These are phyloP conservation scores for Mallotus japonicus DNA, from an alignment of 441 rosid genomes.

Conservation along the genomic window DNA sequence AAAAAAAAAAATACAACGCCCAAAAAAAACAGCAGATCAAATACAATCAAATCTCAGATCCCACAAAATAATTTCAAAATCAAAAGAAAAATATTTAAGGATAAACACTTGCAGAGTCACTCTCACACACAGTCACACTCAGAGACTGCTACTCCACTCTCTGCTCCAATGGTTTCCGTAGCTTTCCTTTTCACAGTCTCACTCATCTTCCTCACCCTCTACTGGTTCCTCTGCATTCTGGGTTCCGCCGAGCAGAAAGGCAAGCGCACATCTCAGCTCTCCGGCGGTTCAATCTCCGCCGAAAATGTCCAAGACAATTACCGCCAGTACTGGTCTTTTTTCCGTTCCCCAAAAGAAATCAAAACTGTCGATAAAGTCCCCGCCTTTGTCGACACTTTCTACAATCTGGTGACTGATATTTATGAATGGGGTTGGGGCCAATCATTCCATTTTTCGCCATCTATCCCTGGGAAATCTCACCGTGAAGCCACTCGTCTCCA, in stretches of 20 bases:
- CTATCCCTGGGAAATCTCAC: slow-evolving; percentile 61
- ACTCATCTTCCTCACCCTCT: slow-evolving; percentile 57
- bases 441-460: slow-evolving; percentile 88
- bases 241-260: slow-evolving; percentile 83
- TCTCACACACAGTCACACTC: too few species aligned
- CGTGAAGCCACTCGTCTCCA: slow-evolving; percentile 73
- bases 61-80: too few species aligned
- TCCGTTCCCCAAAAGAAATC: slow-evolving; percentile 77
- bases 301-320: slow-evolving; percentile 75
- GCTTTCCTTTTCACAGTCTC: slow-evolving; percentile 61
- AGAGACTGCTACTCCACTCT: too few species aligned
- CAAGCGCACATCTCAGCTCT: slow-evolving; percentile 62
- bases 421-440: slow-evolving; percentile 99
- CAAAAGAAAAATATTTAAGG: too few species aligned
- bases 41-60: too few species aligned
- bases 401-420: slow-evolving; percentile 86
- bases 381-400: slow-evolving; percentile 78
- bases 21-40: too few species aligned
- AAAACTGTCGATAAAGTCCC: slow-evolving; percentile 73
- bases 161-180: slow-evolving; percentile 43
- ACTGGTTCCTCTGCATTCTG: slow-evolving; percentile 79
- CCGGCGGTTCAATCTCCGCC: slow-evolving; percentile 82
- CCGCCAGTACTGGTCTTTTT: slow-evolving; percentile 58
- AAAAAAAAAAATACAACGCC: too few species aligned
- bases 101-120: too few species aligned